Conservation (phyloP, 2,329 filamentous ascomycete species). For the Colletotrichum paranaense region DNA sequence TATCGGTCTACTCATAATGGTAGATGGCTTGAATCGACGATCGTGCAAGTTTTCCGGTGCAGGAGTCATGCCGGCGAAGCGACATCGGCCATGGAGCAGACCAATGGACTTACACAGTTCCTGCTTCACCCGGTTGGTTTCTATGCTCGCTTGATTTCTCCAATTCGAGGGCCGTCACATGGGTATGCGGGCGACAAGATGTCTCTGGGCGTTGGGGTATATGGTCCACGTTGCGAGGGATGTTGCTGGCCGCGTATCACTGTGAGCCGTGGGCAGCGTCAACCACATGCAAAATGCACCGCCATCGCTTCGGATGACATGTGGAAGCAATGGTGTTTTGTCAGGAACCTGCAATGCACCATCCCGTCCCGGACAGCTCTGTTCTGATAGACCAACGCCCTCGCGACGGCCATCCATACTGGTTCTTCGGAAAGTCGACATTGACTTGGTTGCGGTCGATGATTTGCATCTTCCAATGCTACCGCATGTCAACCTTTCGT, state of each 20-base stretch:
- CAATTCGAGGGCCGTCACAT: not conserved
- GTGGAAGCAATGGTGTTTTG: not conserved
- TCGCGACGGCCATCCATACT: not conserved
- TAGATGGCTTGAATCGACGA: not conserved
- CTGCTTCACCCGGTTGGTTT: not conserved
- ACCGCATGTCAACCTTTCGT: not conserved
- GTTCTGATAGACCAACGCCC: not conserved
- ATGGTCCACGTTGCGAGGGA: not conserved
- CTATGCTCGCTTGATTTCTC: not conserved
- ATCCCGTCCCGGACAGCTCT: not conserved
- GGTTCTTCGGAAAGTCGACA: not conserved
- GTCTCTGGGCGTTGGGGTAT: not conserved
- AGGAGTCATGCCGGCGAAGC: not conserved
- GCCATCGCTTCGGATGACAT: not conserved
- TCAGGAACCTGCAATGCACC: not conserved
- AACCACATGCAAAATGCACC: not conserved
- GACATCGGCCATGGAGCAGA: not conserved
- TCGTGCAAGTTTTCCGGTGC: not conserved
- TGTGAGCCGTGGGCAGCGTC: not conserved
- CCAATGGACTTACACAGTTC: slow-evolving; percentile 10
- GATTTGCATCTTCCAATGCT: not conserved
- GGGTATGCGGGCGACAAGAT: not conserved
- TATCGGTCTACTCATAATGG: not conserved
- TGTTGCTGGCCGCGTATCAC: not conserved
- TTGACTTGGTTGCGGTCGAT: not conserved